Evolutionary conservation across 2,329 filamentous ascomycete genomes (phyloP), one percentile per base, ranked within the genome.

Genomic region (Botrytis squamosa): DNA sequence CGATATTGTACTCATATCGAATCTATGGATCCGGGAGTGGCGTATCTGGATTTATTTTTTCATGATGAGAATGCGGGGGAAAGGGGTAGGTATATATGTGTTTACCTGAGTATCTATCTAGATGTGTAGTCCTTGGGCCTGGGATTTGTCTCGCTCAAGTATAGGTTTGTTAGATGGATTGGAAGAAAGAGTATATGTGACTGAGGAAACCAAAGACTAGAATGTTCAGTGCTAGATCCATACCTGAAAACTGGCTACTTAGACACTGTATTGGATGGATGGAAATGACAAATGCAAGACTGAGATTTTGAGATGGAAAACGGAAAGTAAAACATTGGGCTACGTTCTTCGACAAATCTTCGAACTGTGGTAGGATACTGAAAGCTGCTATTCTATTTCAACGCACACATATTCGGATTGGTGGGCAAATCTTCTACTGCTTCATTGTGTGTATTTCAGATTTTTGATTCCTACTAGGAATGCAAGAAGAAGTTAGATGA

Each of bases 1-100:
- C 3, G 0, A 1, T 1, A 16, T 29, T 16, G 52, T 14, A 57
- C n/a, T 18, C 7, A 2, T 29, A 3, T 29, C n/a, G 14, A 0
- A 29, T 57, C 14, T 18, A 57, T 6, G 10, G 14, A 52, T 10
- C n/a, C 18, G 14, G n/a, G n/a, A 29, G 6, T 57, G 4, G n/a
- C 14, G 18, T 29, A 1, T 29, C 52, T 29, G 52, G 6, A 22
- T 22, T 49, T 25, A 12, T 1, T n/a, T n/a, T 40, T 18, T n/a
- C 10, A 12, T 16, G 14, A 12, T 1, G 3, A 8, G 12, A n/a
- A 1, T 22, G 12, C 10, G 25, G 36, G 14, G 14, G 12, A 8
- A 1, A n/a, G 10, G n/a, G 22, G 20, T 1, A 25, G 4, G 36
- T 40, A 22, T n/a, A 1, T 40, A 29, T 29, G 29, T 29, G 10